Evolutionary conservation across 257 asterid genomes (phyloP).

Genomic region (Penstemon davidsonii): DNA sequence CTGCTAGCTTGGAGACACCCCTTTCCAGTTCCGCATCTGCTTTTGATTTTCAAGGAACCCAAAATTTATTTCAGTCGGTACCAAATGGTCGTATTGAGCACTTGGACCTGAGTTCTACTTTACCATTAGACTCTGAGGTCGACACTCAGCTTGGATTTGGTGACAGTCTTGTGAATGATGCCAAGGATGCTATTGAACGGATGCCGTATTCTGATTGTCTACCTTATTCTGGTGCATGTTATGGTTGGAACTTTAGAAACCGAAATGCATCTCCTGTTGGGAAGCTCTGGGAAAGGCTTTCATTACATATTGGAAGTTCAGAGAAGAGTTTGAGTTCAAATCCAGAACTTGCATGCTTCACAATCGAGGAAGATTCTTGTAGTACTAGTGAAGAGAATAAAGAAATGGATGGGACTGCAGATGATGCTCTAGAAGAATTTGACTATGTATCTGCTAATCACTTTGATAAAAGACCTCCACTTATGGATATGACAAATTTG

Average conservation of each 20-base stretch:
- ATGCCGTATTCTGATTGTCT: conserved; percentile 47
- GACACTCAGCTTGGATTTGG: conserved; percentile 40
- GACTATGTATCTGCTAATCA: conserved; percentile 38
- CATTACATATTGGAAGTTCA: conserved; percentile 64
- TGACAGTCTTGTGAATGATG: conserved; percentile 40
- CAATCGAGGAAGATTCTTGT: conserved; percentile 84
- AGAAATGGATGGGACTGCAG: conserved; percentile 40
- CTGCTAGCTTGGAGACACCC: conserved; percentile 58
- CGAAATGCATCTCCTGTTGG: conserved; percentile 68
- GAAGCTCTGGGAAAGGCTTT: conserved; percentile 68
- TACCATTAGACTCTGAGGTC: conserved; percentile 37
- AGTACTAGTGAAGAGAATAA: conserved; percentile 59
- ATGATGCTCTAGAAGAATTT: conserved; percentile 41
- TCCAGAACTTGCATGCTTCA: conserved; percentile 90
- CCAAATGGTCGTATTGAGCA: conserved; percentile 64
- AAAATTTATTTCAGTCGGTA: conserved; percentile 48
- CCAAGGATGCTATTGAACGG: conserved; percentile 35
- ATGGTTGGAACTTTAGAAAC: conserved; percentile 46
- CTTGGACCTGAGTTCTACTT: conserved; percentile 42
- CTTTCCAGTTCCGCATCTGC: conserved; percentile 52
- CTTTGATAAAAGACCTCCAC: conserved; percentile 46
- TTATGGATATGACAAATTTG: conserved; percentile 46
- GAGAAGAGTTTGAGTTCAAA: conserved; percentile 70
- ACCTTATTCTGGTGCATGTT: conserved; percentile 51
- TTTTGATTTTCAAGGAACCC: conserved; percentile 42